Percentiles rank a stretch among this genome's conserved stretches.
phyloP scores from a whole-genome alignment of 2,329 filamentous ascomycete species.

The Aspergillus hortae region DNA sequence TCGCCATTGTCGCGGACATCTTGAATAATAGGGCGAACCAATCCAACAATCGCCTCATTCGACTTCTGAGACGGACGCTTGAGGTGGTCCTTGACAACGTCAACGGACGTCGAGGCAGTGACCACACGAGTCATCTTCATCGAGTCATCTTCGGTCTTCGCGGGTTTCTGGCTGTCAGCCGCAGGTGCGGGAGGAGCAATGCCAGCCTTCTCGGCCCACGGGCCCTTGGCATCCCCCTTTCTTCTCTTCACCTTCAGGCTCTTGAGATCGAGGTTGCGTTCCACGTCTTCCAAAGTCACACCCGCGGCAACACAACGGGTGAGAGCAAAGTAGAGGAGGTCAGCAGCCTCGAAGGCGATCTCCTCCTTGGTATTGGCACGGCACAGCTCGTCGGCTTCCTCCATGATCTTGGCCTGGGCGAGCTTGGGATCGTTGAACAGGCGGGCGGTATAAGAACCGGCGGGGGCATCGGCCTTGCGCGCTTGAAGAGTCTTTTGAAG shows the following conservation, averaged over 20 bases:
- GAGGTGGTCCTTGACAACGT: slow-evolving; percentile 69
- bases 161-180: slow-evolving; percentile 9
- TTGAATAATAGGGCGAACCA: slow-evolving; percentile 87
- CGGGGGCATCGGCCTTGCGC: slow-evolving; percentile 77
- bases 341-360: slow-evolving; percentile 89
- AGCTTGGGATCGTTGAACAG: slow-evolving; percentile 90
- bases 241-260: slow-evolving; percentile 91
- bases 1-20: slow-evolving; percentile 82
- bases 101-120: slow-evolving; percentile 59
- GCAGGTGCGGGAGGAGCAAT: slow-evolving; percentile 55
- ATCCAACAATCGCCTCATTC: slow-evolving; percentile 86
- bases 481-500: slow-evolving; percentile 83
- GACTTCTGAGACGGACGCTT: slow-evolving; percentile 91
- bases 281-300: slow-evolving; percentile 82
- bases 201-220: slow-evolving; percentile 81
- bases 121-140: slow-evolving; percentile 83
- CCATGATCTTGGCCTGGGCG: slow-evolving; percentile 92
- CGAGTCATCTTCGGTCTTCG: slow-evolving; percentile 46
- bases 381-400: slow-evolving; percentile 93
- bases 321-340: slow-evolving; percentile 92
- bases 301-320: slow-evolving; percentile 84
- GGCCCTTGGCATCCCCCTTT: slow-evolving; percentile 89
- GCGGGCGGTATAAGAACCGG: slow-evolving; percentile 88
- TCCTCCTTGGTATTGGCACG: slow-evolving; percentile 78
- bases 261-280: slow-evolving; percentile 90